Evolutionary conservation across 2,329 filamentous ascomycete genomes (phyloP).

Genomic region (Trichoderma breve): DNA sequence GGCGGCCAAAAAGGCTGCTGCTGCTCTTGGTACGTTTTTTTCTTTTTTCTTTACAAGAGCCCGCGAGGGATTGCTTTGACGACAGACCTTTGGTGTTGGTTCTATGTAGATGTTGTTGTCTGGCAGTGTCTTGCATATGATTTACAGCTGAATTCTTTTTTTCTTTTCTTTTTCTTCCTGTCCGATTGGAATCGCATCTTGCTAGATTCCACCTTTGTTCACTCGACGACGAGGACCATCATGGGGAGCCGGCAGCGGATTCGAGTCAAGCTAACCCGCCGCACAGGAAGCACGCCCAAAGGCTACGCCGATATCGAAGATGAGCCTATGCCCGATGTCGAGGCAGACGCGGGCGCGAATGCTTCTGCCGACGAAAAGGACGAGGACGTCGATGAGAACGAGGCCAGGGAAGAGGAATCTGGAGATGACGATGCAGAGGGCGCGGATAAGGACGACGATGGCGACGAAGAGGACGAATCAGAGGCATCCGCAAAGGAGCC

Average conservation of each 20-base stretch:
- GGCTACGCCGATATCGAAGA: slow-evolving; percentile 43
- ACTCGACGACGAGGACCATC: neutral
- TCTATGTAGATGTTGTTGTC: neutral
- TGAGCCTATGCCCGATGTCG: slow-evolving; percentile 38
- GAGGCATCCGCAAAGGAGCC: slow-evolving; percentile 50
- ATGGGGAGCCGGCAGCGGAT: slow-evolving; percentile 33
- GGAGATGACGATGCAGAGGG: slow-evolving; percentile 32
- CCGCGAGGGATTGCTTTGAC: slow-evolving; percentile 1
- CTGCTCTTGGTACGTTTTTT: slow-evolving; percentile 48
- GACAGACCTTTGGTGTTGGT: neutral
- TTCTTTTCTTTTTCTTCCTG: neutral
- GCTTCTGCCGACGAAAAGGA: slow-evolving; percentile 27
- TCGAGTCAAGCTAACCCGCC: slow-evolving; percentile 36
- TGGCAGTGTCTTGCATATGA: neutral
- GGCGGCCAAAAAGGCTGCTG: slow-evolving; percentile 53
- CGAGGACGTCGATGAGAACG: slow-evolving; percentile 41
- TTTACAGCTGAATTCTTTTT: neutral
- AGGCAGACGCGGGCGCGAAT: slow-evolving; percentile 23
- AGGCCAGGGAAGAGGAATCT: slow-evolving; percentile 43
- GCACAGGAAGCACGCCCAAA: slow-evolving; percentile 43
- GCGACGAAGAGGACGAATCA: slow-evolving; percentile 37
- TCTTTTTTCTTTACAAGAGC: neutral
- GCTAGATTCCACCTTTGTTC: no score
- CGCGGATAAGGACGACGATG: slow-evolving; percentile 52
- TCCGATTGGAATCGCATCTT: neutral